phyloP scores from a whole-genome alignment of 2,329 filamentous ascomycete species.

The Berkeleyomyces basicola region DNA sequence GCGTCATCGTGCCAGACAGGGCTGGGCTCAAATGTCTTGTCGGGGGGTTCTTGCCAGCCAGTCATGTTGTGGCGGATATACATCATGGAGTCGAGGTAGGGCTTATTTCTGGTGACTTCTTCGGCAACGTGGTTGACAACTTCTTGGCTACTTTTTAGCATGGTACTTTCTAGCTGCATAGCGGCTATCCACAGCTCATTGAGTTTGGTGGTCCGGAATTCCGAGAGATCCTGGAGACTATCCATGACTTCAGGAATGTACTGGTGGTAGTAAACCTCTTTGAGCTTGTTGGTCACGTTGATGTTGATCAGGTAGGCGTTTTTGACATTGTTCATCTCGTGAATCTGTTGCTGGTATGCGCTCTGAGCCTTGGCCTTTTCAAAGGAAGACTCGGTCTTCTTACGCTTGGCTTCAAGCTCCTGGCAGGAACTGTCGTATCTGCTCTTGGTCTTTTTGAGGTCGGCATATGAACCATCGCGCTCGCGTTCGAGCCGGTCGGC shows the following conservation, averaged over 20 bases:
- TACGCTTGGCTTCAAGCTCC: conserved; percentile 84
- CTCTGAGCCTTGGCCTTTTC: conserved; percentile 86
- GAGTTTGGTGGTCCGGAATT: conserved; percentile 69
- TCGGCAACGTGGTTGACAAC: conserved; percentile 55
- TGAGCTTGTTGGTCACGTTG: conserved; percentile 93
- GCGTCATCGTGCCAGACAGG: conserved; percentile 95
- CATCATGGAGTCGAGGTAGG: conserved; percentile 90
- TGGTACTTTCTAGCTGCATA: conserved; percentile 61
- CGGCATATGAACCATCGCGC: conserved; percentile 64
- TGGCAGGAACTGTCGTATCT: conserved; percentile 90
- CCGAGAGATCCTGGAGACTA: conserved; percentile 81
- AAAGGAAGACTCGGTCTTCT: conserved; percentile 88
- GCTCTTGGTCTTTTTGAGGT: conserved; percentile 76
- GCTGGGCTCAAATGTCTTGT: conserved; percentile 82
- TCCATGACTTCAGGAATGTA: conserved; percentile 89
- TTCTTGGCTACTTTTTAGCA: conserved; percentile 55
- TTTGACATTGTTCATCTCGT: conserved; percentile 95
- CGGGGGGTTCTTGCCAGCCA: conserved; percentile 64
- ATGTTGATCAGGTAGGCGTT: conserved; percentile 96
- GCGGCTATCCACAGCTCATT: conserved; percentile 77
- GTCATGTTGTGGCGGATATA: conserved; percentile 84
- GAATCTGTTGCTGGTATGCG: conserved; percentile 78
- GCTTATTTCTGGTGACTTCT: conserved; percentile 78
- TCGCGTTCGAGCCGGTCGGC: conserved; percentile 80
- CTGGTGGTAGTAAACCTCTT: conserved; percentile 93